Percentiles rank a stretch among this genome's conserved stretches.
Conservation (phyloP, 2,329 filamentous ascomycete species). For the Gnomoniopsis sp. region DNA sequence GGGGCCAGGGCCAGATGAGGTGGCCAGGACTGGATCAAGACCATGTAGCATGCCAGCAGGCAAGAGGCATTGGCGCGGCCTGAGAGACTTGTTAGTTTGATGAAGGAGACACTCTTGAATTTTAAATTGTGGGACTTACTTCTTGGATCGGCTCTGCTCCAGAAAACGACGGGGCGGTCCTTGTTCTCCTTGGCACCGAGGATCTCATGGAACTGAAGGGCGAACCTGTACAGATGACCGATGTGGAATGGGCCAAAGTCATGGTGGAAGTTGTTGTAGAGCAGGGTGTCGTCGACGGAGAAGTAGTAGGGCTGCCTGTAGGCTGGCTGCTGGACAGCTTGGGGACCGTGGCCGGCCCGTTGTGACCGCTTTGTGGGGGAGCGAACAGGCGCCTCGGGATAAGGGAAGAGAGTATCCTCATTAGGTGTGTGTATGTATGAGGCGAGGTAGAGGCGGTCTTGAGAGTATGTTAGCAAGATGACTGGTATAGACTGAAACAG, state of each 20-base stretch:
- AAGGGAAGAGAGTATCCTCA: constrained; percentile 81
- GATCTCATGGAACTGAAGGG: constrained; percentile 92
- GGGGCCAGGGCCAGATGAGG: constrained; percentile 93
- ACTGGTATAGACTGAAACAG: constrained; percentile 23
- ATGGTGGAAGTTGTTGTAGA: constrained; percentile 98
- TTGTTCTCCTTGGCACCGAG: constrained; percentile 88
- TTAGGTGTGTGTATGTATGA: constrained; percentile 83
- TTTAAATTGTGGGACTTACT: constrained; percentile 55
- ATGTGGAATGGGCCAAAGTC: constrained; percentile 98
- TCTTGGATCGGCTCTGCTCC: constrained; percentile 86
- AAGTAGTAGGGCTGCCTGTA: constrained; percentile 82
- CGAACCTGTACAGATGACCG: constrained; percentile 94
- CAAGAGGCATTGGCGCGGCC: constrained; percentile 91
- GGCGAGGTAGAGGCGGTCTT: constrained; percentile 87
- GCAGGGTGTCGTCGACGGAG: constrained; percentile 83
- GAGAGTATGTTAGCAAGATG: constrained; percentile 44
- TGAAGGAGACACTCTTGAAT: background rate
- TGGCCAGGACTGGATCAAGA: constrained; percentile 95
- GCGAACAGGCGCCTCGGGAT: constrained; percentile 55
- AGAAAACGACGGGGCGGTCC: constrained; percentile 89
- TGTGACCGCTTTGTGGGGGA: constrained; percentile 76
- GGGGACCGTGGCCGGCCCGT: constrained; percentile 58
- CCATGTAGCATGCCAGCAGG: constrained; percentile 97
- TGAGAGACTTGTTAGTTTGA: constrained; percentile 35
- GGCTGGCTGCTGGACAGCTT: constrained; percentile 37